Evolutionary conservation across 2,329 filamentous ascomycete species (phyloP).

Genomic region (Chaetomiaceae sp.): DNA sequence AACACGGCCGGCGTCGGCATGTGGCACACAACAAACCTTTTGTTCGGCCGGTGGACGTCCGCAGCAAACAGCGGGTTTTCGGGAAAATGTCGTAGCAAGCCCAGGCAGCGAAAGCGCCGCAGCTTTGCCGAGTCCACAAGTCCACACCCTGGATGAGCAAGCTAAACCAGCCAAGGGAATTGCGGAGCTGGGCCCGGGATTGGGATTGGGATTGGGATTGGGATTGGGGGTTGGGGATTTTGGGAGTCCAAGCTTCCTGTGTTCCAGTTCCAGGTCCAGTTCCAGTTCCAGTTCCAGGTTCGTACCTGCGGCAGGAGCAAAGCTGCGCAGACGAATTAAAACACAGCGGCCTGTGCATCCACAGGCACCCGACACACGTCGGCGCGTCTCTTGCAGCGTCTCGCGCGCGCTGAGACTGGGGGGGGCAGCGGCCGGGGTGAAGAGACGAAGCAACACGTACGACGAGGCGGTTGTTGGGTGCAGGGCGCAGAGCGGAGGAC

Average conservation of each 20-base stretch:
- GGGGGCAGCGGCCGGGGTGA: too few relatives aligned
- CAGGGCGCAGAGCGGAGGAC: too few relatives aligned
- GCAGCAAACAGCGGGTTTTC: constrained; percentile 19
- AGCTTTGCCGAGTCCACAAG: constrained; percentile 17
- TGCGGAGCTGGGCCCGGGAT: constrained; percentile 17
- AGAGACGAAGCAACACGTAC: too few relatives aligned
- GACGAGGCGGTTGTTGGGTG: too few relatives aligned
- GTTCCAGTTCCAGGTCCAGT: too few relatives aligned
- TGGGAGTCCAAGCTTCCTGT: too few relatives aligned
- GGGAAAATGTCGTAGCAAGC: constrained; percentile 18
- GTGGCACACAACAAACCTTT: constrained; percentile 17
- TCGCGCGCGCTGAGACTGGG: too few relatives aligned
- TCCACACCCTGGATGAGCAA: background rate
- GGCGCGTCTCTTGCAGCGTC: background rate
- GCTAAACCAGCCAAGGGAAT: constrained; percentile 8
- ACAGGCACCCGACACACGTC: constrained; percentile 4
- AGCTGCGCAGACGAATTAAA: constrained; percentile 6
- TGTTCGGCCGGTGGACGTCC: constrained; percentile 14
- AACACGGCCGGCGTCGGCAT: constrained; percentile 2
- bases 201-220: too few relatives aligned
- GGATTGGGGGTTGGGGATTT: too few relatives aligned
- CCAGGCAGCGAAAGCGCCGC: constrained; percentile 9
- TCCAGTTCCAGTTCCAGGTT: constrained; percentile 12
- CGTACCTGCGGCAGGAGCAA: constrained; percentile 11
- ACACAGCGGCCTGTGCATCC: background rate